Conservation (phyloP, 169 alveolate genomes). For the Cryptosporidium canis region DNA sequence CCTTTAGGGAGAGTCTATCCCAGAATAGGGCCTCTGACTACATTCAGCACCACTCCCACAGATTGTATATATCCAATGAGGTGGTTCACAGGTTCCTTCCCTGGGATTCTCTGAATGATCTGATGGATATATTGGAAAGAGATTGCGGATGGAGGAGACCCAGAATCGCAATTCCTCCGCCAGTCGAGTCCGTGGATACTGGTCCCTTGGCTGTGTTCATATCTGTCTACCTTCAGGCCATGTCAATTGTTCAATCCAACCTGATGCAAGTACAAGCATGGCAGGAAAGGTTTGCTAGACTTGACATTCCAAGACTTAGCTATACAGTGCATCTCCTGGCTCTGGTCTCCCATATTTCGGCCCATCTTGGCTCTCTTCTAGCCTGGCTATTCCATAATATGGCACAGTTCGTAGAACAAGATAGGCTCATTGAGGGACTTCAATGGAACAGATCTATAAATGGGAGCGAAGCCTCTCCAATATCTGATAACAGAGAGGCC, state of each 20-base stretch:
- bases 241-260: constrained; percentile 36
- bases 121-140: constrained; percentile 29
- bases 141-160: constrained; percentile 69
- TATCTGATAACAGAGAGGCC: not conserved
- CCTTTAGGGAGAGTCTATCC: not conserved
- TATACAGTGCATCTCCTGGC: constrained; percentile 55
- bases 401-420: constrained; percentile 69
- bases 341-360: constrained; percentile 59
- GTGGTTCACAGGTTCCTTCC: constrained; percentile 58
- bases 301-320: constrained; percentile 62
- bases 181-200: constrained; percentile 28
- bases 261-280: constrained; percentile 68
- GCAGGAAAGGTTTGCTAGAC: constrained; percentile 70
- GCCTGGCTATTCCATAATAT: constrained; percentile 71
- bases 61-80: constrained; percentile 61
- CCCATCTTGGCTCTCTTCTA: constrained; percentile 50
- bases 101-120: constrained; percentile 64
- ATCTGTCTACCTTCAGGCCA: constrained; percentile 51
- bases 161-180: constrained; percentile 62
- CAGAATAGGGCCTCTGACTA: constrained; percentile 1
- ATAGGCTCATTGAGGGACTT: constrained; percentile 20
- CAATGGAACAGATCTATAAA: constrained; percentile 32
- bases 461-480: not conserved
- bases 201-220: constrained; percentile 53
- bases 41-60: constrained; percentile 63